A percentile compares a stretch with the other conserved stretches of the same genome.
phyloP scores from a whole-genome alignment of 2,329 filamentous ascomycete species.

The Simplicillium sp. region DNA sequence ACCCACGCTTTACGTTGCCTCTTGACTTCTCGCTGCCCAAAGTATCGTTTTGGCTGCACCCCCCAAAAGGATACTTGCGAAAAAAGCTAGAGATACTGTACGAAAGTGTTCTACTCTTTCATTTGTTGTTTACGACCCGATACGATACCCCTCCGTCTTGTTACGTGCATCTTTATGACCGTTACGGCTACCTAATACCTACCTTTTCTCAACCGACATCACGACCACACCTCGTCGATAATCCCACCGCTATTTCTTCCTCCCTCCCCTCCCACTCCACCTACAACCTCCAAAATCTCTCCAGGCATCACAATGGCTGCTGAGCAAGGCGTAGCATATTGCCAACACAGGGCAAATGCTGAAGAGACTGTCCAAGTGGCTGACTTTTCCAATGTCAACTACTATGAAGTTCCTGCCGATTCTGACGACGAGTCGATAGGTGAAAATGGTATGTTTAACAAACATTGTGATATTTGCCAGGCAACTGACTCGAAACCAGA shows the following conservation, averaged over 20 bases:
- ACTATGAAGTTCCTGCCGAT: constrained; percentile 1
- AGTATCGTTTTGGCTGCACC: no score
- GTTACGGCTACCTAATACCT: no score
- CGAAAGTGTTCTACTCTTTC: background rate
- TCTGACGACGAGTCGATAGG: constrained; percentile 1
- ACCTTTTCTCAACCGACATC: constrained; percentile 9
- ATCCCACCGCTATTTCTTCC: background rate
- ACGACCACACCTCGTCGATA: constrained; percentile 10
- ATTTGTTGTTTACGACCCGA: background rate
- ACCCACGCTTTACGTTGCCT: no score
- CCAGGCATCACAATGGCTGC: constrained; percentile 2
- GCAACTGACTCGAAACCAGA: background rate
- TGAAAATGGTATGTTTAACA: constrained; percentile 2
- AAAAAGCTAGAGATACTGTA: background rate
- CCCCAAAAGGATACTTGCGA: background rate
- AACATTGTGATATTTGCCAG: background rate
- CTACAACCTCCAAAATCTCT: background rate
- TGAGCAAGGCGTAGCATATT: constrained; percentile 1
- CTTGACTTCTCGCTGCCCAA: no score
- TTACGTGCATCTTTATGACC: no score
- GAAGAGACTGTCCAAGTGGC: constrained; percentile 2
- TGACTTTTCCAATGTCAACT: constrained; percentile 3
- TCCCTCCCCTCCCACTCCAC: background rate
- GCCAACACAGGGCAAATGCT: constrained; percentile 1
- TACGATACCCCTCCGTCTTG: no score